Evolutionary conservation across 1,139 yeast species (phyloP).

Genomic region (Hyphopichia pseudoburtonii): DNA sequence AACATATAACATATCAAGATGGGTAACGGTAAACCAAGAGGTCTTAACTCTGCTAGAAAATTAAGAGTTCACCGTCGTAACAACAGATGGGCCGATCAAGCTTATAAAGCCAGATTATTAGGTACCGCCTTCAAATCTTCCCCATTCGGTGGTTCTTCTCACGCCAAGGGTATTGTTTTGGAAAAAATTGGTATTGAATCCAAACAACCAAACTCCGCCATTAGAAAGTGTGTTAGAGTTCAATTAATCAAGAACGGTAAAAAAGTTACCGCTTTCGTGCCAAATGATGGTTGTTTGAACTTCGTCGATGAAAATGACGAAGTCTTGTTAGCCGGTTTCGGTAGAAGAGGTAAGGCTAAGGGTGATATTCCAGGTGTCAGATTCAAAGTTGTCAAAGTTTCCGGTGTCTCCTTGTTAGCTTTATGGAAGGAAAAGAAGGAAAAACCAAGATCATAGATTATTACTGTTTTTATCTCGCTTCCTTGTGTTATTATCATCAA

Average conservation of each 20-base stretch:
- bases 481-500: too few relatives aligned
- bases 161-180: conserved; percentile 99
- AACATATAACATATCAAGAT: conserved; percentile 35
- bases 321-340: conserved; percentile 99
- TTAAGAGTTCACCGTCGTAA: conserved; percentile 99
- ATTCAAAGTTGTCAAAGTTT: conserved; percentile 99
- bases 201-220: conserved; percentile 99
- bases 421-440: conserved; percentile 99
- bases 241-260: conserved; percentile 99
- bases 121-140: conserved; percentile 99
- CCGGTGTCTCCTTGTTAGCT: conserved; percentile 99
- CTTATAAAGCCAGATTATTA: conserved; percentile 97
- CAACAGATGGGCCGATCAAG: conserved; percentile 99
- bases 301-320: conserved; percentile 99
- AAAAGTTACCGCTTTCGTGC: conserved; percentile 99
- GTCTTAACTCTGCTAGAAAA: conserved; percentile 99
- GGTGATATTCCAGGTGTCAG: conserved; percentile 99
- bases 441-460: conserved; percentile 97
- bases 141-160: conserved; percentile 99
- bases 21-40: conserved; percentile 97
- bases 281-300: conserved; percentile 99
- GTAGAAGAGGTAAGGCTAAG: conserved; percentile 99
- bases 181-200: conserved; percentile 99
- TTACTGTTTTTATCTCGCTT: too few relatives aligned
- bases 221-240: conserved; percentile 99